These are phyloP conservation scores for Ammopiptanthus mongolicus DNA, from an alignment of 306 rosid genomes.

Conservation along the genomic window DNA sequence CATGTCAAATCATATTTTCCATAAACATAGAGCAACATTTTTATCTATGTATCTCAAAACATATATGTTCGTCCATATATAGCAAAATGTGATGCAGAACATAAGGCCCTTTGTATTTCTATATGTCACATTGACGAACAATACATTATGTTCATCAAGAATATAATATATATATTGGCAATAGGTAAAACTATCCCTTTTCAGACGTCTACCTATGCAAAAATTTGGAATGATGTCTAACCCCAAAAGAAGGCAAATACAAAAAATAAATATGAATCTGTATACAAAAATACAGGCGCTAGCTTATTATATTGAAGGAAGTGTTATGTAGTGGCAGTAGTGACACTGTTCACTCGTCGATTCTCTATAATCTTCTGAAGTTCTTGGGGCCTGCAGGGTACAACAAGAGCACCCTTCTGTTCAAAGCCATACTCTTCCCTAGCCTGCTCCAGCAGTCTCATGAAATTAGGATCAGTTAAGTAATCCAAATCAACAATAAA, in stretches of 20 bases:
- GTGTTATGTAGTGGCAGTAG: background rate
- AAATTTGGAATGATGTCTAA: background rate
- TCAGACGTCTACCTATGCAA: background rate
- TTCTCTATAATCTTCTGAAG: constrained; percentile 47
- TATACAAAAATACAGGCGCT: background rate
- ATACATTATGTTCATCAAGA: background rate
- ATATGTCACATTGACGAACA: background rate
- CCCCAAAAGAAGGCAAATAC: background rate
- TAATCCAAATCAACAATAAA: constrained; percentile 51
- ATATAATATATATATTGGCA: background rate
- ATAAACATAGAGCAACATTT: background rate
- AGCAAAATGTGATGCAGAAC: background rate
- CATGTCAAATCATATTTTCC: background rate
- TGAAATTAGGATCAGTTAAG: constrained; percentile 47
- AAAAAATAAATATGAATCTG: background rate
- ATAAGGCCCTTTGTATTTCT: background rate
- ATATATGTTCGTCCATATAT: background rate
- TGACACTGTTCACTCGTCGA: background rate
- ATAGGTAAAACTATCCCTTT: background rate
- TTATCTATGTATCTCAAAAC: background rate
- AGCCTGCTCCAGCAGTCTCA: constrained; percentile 53
- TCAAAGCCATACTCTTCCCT: constrained; percentile 60
- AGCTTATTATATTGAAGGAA: background rate
- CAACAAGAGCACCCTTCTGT: constrained; percentile 62
- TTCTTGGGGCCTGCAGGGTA: constrained; percentile 59